Conservation (phyloP, 2,329 filamentous ascomycete genomes). For the Penicillium digitatum region DNA sequence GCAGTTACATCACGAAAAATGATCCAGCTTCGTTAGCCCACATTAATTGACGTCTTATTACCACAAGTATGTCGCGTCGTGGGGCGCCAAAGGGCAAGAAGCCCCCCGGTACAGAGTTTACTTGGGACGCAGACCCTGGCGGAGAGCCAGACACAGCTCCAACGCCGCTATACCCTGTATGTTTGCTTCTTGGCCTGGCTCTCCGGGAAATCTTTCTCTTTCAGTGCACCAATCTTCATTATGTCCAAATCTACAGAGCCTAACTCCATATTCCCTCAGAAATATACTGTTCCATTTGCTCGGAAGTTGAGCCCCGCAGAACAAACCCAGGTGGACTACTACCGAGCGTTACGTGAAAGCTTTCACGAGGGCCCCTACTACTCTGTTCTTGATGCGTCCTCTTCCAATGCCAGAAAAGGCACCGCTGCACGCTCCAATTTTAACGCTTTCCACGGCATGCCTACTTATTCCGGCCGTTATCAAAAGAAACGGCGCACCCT, state of each 20-base stretch:
- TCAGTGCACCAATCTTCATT: not conserved
- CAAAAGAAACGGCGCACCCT: slow-evolving; percentile 53
- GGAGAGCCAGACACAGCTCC: slow-evolving; percentile 44
- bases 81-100: slow-evolving; percentile 38
- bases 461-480: slow-evolving; percentile 58
- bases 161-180: slow-evolving; percentile 47
- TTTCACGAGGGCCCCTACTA: slow-evolving; percentile 60
- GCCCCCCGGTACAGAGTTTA: slow-evolving; percentile 42
- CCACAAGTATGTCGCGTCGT: slow-evolving; percentile 38
- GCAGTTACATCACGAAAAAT: not conserved
- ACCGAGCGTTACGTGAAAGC: slow-evolving; percentile 51
- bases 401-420: slow-evolving; percentile 43
- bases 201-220: not conserved
- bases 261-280: slow-evolving; percentile 22
- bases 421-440: slow-evolving; percentile 47
- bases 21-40: not conserved
- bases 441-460: slow-evolving; percentile 60
- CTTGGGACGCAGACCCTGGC: slow-evolving; percentile 39
- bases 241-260: not conserved
- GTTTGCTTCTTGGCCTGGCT: slow-evolving; percentile 18
- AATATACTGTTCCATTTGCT: slow-evolving; percentile 37
- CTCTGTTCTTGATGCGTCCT: slow-evolving; percentile 47
- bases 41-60: not conserved
- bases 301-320: slow-evolving; percentile 41
- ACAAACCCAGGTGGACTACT: slow-evolving; percentile 47